phyloP scores from a whole-genome alignment of 2,329 filamentous ascomycete species.

The Colletotrichum destructivum region DNA sequence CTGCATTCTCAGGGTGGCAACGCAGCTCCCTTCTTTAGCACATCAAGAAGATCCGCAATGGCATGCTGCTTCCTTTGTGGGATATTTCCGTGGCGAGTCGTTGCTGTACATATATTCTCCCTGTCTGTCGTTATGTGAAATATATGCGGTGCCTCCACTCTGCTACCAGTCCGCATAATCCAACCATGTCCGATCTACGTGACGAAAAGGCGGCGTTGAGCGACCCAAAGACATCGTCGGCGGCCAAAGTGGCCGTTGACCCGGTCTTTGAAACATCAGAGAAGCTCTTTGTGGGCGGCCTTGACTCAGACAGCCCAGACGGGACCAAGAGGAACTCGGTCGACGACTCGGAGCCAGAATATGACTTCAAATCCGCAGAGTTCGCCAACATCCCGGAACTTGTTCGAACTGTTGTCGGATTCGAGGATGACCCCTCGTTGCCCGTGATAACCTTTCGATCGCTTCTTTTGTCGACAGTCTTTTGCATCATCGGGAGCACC shows the following conservation, averaged over 20 bases:
- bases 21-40: slow-evolving; percentile 9
- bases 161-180: not conserved
- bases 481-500: slow-evolving; percentile 29
- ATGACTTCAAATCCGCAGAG: slow-evolving; percentile 38
- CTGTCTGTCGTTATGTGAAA: not conserved
- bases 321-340: not conserved
- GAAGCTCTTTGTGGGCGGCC: slow-evolving; percentile 23
- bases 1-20: slow-evolving; percentile 28
- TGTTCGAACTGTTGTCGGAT: slow-evolving; percentile 70
- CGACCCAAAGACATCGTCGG: slow-evolving; percentile 3
- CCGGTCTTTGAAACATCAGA: slow-evolving; percentile 26
- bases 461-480: slow-evolving; percentile 64
- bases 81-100: not conserved
- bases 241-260: slow-evolving; percentile 17
- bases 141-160: not conserved
- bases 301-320: slow-evolving; percentile 11
- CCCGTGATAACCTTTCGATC: slow-evolving; percentile 74
- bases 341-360: slow-evolving; percentile 33
- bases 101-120: slow-evolving; percentile 3
- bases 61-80: slow-evolving; percentile 18
- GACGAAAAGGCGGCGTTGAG: slow-evolving; percentile 10
- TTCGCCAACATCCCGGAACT: slow-evolving; percentile 40
- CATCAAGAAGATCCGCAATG: slow-evolving; percentile 38
- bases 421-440: slow-evolving; percentile 69
- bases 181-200: slow-evolving; percentile 26